Conservation (phyloP, 2,329 filamentous ascomycete genomes). For the Colletotrichum trifolii region DNA sequence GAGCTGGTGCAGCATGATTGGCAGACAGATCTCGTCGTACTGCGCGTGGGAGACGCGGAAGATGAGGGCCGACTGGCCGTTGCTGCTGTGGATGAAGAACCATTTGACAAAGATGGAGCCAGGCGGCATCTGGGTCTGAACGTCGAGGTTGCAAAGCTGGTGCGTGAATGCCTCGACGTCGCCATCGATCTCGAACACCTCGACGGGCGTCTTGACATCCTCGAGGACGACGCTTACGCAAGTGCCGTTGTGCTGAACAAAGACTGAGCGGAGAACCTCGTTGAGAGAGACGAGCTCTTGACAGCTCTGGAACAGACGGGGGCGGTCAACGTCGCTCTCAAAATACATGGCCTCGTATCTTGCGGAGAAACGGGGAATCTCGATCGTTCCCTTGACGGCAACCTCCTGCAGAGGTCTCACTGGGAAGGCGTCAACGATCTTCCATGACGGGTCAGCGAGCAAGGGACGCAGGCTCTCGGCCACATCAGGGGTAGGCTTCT, state of each 20-base stretch:
- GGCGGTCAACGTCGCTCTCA: constrained; percentile 59
- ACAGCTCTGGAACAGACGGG: constrained; percentile 61
- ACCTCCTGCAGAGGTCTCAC: constrained; percentile 68
- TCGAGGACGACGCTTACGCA: constrained; percentile 70
- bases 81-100: constrained; percentile 57
- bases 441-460: constrained; percentile 62
- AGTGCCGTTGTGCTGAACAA: constrained; percentile 61
- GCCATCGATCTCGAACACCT: constrained; percentile 62
- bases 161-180: constrained; percentile 63
- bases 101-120: constrained; percentile 72
- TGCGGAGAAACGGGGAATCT: constrained; percentile 68
- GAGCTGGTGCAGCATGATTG: constrained; percentile 70
- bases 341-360: constrained; percentile 75
- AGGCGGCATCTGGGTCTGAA: constrained; percentile 64
- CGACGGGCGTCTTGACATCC: constrained; percentile 61
- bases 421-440: constrained; percentile 67
- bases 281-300: constrained; percentile 68
- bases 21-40: constrained; percentile 76
- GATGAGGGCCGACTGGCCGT: constrained; percentile 56
- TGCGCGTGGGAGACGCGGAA: constrained; percentile 76
- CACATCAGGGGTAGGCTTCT: constrained; percentile 55
- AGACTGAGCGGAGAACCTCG: constrained; percentile 75
- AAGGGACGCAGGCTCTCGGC: constrained; percentile 56
- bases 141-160: constrained; percentile 65
- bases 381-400: constrained; percentile 67